Evolutionary conservation across 176 grass and related monocot genomes (phyloP).

Genomic region (Triticum monococcum): DNA sequence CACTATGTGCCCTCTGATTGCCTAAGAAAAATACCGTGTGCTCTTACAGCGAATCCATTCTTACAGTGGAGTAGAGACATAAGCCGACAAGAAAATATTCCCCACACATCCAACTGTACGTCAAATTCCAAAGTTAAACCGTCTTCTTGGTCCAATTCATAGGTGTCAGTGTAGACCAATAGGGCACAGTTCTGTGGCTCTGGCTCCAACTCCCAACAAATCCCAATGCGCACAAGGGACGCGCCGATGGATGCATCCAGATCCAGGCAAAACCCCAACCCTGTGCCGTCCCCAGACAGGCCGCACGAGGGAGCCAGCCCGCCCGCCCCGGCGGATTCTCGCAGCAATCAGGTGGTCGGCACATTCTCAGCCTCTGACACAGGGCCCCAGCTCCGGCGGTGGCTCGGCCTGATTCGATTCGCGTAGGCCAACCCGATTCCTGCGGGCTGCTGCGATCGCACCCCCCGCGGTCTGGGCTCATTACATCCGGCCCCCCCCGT

Average conservation of each 20-base stretch:
- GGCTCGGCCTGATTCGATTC: not conserved
- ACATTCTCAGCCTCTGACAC: slow-evolving; percentile 5
- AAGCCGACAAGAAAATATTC: not conserved
- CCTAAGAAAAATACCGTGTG: not conserved
- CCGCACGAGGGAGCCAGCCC: not conserved
- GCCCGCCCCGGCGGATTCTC: not conserved
- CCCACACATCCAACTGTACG: not conserved
- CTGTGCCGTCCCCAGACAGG: not conserved
- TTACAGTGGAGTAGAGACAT: too few relatives aligned
- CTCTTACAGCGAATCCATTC: not conserved
- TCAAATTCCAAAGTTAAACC: not conserved
- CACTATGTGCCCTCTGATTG: too few relatives aligned
- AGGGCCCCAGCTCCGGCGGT: not conserved
- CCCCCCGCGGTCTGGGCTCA: not conserved
- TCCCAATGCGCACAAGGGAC: not conserved
- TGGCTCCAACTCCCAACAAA: not conserved
- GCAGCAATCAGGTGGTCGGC: not conserved
- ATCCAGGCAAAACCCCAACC: too few relatives aligned
- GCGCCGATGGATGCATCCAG: not conserved
- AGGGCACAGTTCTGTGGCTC: not conserved
- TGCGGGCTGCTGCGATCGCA: not conserved
- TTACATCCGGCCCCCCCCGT: too few relatives aligned
- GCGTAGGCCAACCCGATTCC: not conserved
- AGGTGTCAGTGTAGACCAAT: not conserved
- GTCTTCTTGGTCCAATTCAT: not conserved